Conservation (phyloP, 73 alveolate genomes). For the Symbiodinium natans region DNA sequence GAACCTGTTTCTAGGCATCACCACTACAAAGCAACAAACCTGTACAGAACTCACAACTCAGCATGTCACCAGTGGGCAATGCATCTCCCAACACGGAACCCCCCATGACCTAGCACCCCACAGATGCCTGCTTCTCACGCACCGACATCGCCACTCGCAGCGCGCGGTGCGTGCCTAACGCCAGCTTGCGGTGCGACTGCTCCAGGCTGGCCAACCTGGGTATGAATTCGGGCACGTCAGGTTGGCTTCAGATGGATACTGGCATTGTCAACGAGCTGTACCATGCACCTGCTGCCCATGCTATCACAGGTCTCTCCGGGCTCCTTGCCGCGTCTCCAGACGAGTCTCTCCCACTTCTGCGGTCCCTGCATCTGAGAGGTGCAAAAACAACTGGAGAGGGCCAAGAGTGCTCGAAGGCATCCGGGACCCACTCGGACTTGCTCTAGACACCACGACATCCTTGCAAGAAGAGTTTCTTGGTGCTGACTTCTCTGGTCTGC, state of each 20-base stretch:
- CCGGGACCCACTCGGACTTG: too few relatives aligned
- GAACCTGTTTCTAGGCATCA: too few relatives aligned
- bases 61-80: too few relatives aligned
- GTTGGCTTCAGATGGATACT: background rate
- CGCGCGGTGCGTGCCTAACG: constrained; percentile 88
- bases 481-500: too few relatives aligned
- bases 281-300: background rate
- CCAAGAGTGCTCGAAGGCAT: too few relatives aligned
- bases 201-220: constrained; percentile 56
- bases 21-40: too few relatives aligned
- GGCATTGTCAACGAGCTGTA: background rate
- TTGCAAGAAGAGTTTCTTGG: too few relatives aligned
- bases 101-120: too few relatives aligned
- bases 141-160: constrained; percentile 80
- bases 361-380: background rate
- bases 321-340: background rate
- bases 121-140: constrained; percentile 57
- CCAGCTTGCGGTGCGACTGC: constrained; percentile 81
- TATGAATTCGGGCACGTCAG: background rate
- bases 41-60: too few relatives aligned
- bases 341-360: background rate
- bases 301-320: background rate
- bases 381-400: too few relatives aligned
- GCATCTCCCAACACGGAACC: too few relatives aligned
- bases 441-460: too few relatives aligned